A percentile compares a stretch with the other conserved stretches of the same genome.
Conservation (phyloP, 169 alveolate genomes). For the Cyclospora cayetanensis region DNA sequence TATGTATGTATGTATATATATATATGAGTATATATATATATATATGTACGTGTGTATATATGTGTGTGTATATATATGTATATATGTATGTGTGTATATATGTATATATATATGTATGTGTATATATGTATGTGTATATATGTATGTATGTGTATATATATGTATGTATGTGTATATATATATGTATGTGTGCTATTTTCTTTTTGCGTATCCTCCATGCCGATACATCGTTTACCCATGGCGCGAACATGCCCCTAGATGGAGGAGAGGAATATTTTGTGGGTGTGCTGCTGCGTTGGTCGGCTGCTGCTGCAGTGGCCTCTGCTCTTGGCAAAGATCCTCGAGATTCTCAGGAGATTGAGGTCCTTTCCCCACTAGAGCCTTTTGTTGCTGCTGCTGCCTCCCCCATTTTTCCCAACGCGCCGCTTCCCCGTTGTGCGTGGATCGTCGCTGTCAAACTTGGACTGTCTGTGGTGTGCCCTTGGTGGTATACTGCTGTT, state of each 20-base stretch:
- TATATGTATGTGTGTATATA: background rate
- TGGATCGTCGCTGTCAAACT: too few species aligned
- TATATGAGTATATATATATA: too few species aligned
- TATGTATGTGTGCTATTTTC: background rate
- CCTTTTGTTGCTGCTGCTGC: too few species aligned
- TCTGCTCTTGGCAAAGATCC: background rate
- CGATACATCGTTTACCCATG: background rate
- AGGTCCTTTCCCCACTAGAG: too few species aligned
- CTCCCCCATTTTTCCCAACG: too few species aligned
- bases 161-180: background rate
- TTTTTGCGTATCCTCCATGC: background rate
- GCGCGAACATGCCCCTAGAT: background rate
- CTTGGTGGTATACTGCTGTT: background rate
- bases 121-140: background rate
- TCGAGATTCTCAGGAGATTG: background rate
- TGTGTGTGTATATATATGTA: too few species aligned
- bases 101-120: background rate
- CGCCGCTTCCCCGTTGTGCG: too few species aligned
- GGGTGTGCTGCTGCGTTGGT: background rate
- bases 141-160: background rate
- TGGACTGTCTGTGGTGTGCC: too few species aligned
- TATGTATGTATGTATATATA: too few species aligned
- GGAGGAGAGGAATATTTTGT: background rate
- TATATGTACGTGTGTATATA: too few species aligned
- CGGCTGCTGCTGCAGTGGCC: background rate